These are phyloP conservation scores for Candida endomychidarum DNA, from an alignment of 805 yeast genomes.

Conservation along the genomic window DNA sequence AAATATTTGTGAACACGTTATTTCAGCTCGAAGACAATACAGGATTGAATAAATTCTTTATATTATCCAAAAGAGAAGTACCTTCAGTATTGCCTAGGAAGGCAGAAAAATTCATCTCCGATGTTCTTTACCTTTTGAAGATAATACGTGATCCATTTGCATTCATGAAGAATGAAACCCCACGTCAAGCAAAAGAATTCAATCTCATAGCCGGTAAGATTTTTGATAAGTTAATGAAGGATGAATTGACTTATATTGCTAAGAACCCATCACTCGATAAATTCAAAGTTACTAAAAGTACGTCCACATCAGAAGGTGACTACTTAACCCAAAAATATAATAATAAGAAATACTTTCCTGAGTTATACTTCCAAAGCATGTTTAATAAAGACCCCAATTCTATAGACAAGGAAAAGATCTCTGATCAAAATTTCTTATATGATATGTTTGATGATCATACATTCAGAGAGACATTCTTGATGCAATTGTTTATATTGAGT, in stretches of 20 bases:
- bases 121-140: slow-evolving; percentile 29
- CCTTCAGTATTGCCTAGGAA: slow-evolving; percentile 23
- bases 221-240: slow-evolving; percentile 27
- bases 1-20: slow-evolving; percentile 32
- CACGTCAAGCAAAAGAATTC: slow-evolving; percentile 20
- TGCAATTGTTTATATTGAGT: slow-evolving; percentile 32
- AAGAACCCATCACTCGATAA: slow-evolving; percentile 5
- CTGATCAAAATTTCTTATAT: slow-evolving; percentile 26
- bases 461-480: slow-evolving; percentile 25
- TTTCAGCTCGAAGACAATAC: slow-evolving; percentile 44
- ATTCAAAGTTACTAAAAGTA: slow-evolving; percentile 12
- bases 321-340: slow-evolving; percentile 21
- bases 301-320: slow-evolving; percentile 16
- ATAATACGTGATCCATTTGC: slow-evolving; percentile 37
- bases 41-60: slow-evolving; percentile 42
- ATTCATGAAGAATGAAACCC: slow-evolving; percentile 23
- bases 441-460: slow-evolving; percentile 27
- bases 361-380: slow-evolving; percentile 33
- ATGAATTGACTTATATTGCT: slow-evolving; percentile 22
- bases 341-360: slow-evolving; percentile 31
- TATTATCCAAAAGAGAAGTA: slow-evolving; percentile 26
- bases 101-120: slow-evolving; percentile 27
- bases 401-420: slow-evolving; percentile 18
- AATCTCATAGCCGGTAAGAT: slow-evolving; percentile 28
- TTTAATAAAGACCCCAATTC: slow-evolving; percentile 22